A percentile compares a stretch with the other conserved stretches of the same genome.
These are phyloP conservation scores for Emericellopsis terricola DNA, from an alignment of 495 filamentous ascomycete species.

Conservation along the genomic window DNA sequence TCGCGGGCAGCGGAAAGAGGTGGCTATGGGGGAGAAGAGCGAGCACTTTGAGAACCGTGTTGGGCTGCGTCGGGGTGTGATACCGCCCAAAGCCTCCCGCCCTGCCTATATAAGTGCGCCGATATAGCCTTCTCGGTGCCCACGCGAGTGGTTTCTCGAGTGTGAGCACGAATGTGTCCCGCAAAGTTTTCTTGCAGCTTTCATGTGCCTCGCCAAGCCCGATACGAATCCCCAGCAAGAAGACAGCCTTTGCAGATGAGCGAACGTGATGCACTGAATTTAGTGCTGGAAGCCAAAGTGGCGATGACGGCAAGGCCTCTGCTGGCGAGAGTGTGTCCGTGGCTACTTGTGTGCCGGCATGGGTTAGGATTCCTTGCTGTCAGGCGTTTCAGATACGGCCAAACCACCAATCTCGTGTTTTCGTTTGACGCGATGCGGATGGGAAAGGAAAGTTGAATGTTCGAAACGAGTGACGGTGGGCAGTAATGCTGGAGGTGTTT, in stretches of 20 bases:
- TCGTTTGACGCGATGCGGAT: no score
- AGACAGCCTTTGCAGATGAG: background rate
- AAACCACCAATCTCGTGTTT: background rate
- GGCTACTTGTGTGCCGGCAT: no score
- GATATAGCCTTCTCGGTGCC: background rate
- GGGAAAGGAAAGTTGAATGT: no score
- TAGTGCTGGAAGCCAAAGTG: no score
- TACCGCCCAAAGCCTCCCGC: background rate
- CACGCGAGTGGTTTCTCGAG: slow-evolving; percentile 4
- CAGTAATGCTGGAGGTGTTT: background rate
- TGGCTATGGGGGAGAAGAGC: slow-evolving; percentile 4
- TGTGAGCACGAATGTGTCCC: slow-evolving; percentile 4
- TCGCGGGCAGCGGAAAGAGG: slow-evolving; percentile 21
- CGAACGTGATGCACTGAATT: background rate
- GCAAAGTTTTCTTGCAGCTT: background rate
- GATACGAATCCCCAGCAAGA: background rate
- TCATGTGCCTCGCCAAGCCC: background rate
- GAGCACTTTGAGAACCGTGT: slow-evolving; percentile 2
- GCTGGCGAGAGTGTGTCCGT: background rate
- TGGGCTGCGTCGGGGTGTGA: background rate
- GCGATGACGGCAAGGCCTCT: background rate
- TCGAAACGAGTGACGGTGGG: background rate
- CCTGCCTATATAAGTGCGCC: background rate
- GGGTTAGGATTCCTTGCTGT: no score
- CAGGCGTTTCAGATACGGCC: background rate